A percentile compares a stretch with the other conserved stretches of the same genome.
These are phyloP conservation scores for Orbilia blumenaviensis DNA, from an alignment of 2,329 filamentous ascomycete species.

Conservation along the genomic window DNA sequence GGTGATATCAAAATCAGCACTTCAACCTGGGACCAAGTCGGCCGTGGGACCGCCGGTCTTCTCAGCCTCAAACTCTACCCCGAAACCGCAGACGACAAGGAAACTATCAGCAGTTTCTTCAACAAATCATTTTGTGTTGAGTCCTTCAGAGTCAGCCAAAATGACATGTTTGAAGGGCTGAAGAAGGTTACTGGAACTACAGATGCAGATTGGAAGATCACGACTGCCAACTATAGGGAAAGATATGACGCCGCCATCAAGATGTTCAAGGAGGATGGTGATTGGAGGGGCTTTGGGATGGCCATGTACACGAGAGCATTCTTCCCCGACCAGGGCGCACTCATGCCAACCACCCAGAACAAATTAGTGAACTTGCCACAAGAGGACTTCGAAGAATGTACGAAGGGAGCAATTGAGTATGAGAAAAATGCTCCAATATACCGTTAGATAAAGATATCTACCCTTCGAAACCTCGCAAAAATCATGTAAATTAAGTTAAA, in stretches of 20 bases:
- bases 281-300: slow-evolving; percentile 62
- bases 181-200: slow-evolving; percentile 69
- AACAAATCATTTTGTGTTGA: slow-evolving; percentile 67
- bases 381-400: slow-evolving; percentile 70
- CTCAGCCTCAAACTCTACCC: slow-evolving; percentile 62
- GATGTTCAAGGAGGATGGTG: slow-evolving; percentile 63
- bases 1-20: slow-evolving; percentile 68
- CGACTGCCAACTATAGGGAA: slow-evolving; percentile 63
- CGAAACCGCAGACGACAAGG: slow-evolving; percentile 60
- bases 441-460: neutral
- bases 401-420: slow-evolving; percentile 65
- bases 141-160: slow-evolving; percentile 70
- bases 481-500: no score
- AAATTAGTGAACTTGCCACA: slow-evolving; percentile 67
- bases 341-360: slow-evolving; percentile 66
- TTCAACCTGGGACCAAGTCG: slow-evolving; percentile 70
- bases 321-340: slow-evolving; percentile 61
- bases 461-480: no score
- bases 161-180: slow-evolving; percentile 72
- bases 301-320: slow-evolving; percentile 69
- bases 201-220: slow-evolving; percentile 71
- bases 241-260: slow-evolving; percentile 63
- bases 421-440: slow-evolving; percentile 57
- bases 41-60: slow-evolving; percentile 66
- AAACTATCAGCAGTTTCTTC: slow-evolving; percentile 63